phyloP scores from a whole-genome alignment of 208 protist species.

The Naegleria fowleri region DNA sequence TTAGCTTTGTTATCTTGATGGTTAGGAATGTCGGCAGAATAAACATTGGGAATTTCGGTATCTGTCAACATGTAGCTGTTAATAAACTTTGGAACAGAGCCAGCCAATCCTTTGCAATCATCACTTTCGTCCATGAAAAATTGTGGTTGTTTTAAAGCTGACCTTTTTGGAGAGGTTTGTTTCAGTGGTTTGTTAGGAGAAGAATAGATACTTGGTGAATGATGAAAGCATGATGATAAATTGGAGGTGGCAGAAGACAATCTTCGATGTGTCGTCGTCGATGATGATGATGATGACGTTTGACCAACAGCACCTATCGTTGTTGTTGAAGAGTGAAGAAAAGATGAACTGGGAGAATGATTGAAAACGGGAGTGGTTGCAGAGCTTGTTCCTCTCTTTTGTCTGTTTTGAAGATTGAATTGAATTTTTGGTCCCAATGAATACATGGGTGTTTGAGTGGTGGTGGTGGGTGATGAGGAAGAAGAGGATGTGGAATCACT shows the following conservation, averaged over 20 bases:
- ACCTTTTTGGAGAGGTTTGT: neutral
- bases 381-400: neutral
- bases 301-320: neutral
- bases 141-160: neutral
- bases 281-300: too few relatives aligned
- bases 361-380: neutral
- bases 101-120: neutral
- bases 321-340: neutral
- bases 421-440: neutral
- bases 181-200: neutral
- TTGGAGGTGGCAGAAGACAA: neutral
- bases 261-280: too few relatives aligned
- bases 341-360: neutral
- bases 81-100: neutral
- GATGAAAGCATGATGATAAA: neutral
- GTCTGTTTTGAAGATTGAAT: neutral
- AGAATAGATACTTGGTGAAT: neutral
- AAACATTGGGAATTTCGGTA: neutral
- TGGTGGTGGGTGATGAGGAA: neutral
- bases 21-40: neutral
- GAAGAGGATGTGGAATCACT: too few relatives aligned
- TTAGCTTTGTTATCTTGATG: neutral
- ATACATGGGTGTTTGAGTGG: neutral
- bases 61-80: neutral
- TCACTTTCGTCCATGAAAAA: too few relatives aligned